Evolutionary conservation across 192 early-diverging fungal genomes (phyloP).

Genomic region (Helicostylum pulchrum): DNA sequence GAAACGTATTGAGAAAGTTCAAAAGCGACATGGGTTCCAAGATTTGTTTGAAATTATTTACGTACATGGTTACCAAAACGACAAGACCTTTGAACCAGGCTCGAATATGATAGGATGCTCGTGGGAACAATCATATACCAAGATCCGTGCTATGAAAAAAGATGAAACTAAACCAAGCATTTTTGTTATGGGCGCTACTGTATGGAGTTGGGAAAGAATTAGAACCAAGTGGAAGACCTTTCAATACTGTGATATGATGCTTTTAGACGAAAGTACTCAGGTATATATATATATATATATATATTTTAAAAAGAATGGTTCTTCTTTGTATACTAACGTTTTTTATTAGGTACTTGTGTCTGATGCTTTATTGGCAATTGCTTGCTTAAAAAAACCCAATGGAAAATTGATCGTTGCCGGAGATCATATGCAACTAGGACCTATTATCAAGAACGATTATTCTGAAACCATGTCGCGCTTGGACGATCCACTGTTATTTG

Average conservation of each 20-base stretch:
- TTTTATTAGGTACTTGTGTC: too few relatives aligned
- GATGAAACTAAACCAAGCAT: slow-evolving; percentile 15
- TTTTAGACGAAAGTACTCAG: slow-evolving; percentile 41
- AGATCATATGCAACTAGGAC: slow-evolving; percentile 55
- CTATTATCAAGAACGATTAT: slow-evolving; percentile 44
- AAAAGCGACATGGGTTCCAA: slow-evolving; percentile 16
- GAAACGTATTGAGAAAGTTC: slow-evolving; percentile 31
- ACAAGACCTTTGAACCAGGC: background rate
- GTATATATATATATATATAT: slow-evolving; percentile 4
- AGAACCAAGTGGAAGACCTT: slow-evolving; percentile 23
- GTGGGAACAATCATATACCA: too few relatives aligned
- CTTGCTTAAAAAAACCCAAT: slow-evolving; percentile 32
- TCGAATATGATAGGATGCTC: too few relatives aligned
- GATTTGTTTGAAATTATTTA: slow-evolving; percentile 8
- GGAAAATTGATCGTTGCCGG: slow-evolving; percentile 51
- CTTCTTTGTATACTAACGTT: too few relatives aligned
- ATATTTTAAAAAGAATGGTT: too few relatives aligned
- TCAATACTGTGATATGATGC: slow-evolving; percentile 29
- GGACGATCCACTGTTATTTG: slow-evolving; percentile 39
- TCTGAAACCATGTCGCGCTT: slow-evolving; percentile 15
- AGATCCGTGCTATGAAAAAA: background rate
- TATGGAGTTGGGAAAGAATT: slow-evolving; percentile 33
- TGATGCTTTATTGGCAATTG: slow-evolving; percentile 28
- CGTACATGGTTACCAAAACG: slow-evolving; percentile 5
- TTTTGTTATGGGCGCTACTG: slow-evolving; percentile 35